Conservation (phyloP, 495 filamentous ascomycete genomes). For the Annulohypoxylon nitens region DNA sequence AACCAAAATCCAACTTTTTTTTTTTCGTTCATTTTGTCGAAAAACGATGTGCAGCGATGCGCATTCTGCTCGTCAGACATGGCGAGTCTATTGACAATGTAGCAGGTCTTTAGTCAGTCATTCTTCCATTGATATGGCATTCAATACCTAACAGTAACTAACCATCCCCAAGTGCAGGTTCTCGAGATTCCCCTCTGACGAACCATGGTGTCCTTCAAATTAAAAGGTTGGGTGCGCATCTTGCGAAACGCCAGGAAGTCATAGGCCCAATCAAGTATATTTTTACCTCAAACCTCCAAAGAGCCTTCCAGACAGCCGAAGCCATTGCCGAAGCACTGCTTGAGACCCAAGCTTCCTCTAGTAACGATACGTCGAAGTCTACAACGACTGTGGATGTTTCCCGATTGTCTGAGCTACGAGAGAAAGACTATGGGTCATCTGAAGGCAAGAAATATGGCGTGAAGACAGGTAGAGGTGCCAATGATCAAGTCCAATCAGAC, state of each 20-base stretch:
- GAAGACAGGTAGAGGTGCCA: constrained; percentile 14
- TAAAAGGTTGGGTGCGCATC: constrained; percentile 69
- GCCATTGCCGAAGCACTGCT: constrained; percentile 72
- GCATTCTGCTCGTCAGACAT: constrained; percentile 83
- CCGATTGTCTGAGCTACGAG: constrained; percentile 69
- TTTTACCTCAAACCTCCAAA: constrained; percentile 83
- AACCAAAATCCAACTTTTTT: not conserved
- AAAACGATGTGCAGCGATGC: constrained; percentile 61
- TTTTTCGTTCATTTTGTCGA: not conserved
- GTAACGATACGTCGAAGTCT: constrained; percentile 15
- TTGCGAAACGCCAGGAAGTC: constrained; percentile 62
- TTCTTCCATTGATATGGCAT: not conserved
- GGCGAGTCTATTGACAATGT: constrained; percentile 92
- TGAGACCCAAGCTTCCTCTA: constrained; percentile 59
- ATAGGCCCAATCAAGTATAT: constrained; percentile 67
- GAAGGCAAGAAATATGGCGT: constrained; percentile 70
- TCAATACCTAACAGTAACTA: constrained; percentile 19
- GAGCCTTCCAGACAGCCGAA: constrained; percentile 78
- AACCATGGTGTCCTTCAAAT: constrained; percentile 85
- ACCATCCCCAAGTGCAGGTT: constrained; percentile 73
- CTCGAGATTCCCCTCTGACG: constrained; percentile 82
- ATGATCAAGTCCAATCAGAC: constrained; percentile 43
- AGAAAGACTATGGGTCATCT: constrained; percentile 76
- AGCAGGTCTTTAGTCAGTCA: constrained; percentile 73
- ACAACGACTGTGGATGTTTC: constrained; percentile 52